Evolutionary conservation across 192 early-diverging fungal genomes (phyloP), one percentile per base, ranked within the genome.

Genomic region (Coemansia sp.): DNA sequence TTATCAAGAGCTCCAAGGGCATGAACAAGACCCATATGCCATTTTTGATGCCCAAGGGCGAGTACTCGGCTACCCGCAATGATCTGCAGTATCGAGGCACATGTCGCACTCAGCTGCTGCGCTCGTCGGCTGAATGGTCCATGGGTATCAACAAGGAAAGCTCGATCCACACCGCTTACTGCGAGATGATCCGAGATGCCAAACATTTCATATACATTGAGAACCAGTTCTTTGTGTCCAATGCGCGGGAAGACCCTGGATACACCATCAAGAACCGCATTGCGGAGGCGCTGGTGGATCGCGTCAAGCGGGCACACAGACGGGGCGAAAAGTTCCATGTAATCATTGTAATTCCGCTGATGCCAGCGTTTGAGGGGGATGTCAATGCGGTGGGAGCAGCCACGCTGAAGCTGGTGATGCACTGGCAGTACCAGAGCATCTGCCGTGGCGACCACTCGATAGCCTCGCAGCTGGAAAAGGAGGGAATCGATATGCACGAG

Each of bases 131-230:
- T 13, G 63, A 78, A 30, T 90, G 88, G 88, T 85, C 83, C 26
- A 69, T 70, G 43, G 87, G 82, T 18, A 82, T 87, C 55, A 75
- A 67, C 11, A 78, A 70, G 38, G 88, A 90, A 73, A 79, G 77
- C 68, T 88, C 87, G 28, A 94, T 94, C 63, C 84, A 87, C 58
- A 88, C 83, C 21, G 92, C 91, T 8, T 94, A 94, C 61, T 68
- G 83, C 37, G 78, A 84, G 49, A 70, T 81, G 50, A 94, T 94
- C 63, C 57, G 63, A 23, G 71, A 78, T 26, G 82, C 92, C 20
- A 72, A 91, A 63, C 88, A 91, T 55, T 93, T 87, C 76, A 72
- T 94, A 28, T 91, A 94, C 66, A 94, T 94, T 59, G 92, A 94
- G 61, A 92, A 94, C 65, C 92, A 94, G 62, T 94, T 94, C 78